phyloP scores from a whole-genome alignment of 495 filamentous ascomycete genomes.

The Aspergillus haitiensis region DNA sequence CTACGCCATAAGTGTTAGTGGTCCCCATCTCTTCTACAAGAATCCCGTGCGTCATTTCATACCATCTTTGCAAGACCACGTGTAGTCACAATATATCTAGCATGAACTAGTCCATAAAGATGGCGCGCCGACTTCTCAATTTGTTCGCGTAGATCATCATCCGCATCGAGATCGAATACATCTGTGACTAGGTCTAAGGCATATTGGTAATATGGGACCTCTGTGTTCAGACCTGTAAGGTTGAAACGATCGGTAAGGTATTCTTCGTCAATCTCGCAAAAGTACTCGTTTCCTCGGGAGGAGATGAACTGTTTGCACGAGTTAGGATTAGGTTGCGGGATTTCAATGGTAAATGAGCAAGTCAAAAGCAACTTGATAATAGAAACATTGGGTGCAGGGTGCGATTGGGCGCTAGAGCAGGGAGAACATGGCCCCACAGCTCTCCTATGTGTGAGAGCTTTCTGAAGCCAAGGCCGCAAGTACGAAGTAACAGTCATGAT shows the following conservation, averaged over 20 bases:
- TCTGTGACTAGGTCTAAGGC: conserved; percentile 99
- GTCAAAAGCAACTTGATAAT: conserved; percentile 1
- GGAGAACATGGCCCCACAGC: no score
- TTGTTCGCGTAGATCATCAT: conserved; percentile 95
- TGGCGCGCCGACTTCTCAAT: conserved; percentile 98
- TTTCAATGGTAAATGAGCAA: conserved; percentile 1
- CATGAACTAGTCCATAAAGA: conserved; percentile 94
- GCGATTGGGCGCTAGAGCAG: neutral
- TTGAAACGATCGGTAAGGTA: conserved; percentile 99
- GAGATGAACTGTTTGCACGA: conserved; percentile 79
- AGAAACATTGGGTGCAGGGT: conserved; percentile 4
- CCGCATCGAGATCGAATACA: conserved; percentile 97
- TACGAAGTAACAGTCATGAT: no score
- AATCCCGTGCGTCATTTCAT: conserved; percentile 23
- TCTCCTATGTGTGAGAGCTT: no score
- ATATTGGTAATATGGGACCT: conserved; percentile 98
- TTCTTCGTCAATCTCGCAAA: conserved; percentile 99
- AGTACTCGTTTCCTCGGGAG: conserved; percentile 97
- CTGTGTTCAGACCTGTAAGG: conserved; percentile 92
- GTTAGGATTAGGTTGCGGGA: conserved; percentile 24
- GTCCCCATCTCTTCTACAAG: no score
- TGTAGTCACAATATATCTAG: conserved; percentile 95
- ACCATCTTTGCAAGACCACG: conserved; percentile 96
- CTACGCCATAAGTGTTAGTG: conserved; percentile 46
- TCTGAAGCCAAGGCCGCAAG: no score